phyloP scores from a whole-genome alignment of 2,329 filamentous ascomycete species.

The Sporothrix schenckii region DNA sequence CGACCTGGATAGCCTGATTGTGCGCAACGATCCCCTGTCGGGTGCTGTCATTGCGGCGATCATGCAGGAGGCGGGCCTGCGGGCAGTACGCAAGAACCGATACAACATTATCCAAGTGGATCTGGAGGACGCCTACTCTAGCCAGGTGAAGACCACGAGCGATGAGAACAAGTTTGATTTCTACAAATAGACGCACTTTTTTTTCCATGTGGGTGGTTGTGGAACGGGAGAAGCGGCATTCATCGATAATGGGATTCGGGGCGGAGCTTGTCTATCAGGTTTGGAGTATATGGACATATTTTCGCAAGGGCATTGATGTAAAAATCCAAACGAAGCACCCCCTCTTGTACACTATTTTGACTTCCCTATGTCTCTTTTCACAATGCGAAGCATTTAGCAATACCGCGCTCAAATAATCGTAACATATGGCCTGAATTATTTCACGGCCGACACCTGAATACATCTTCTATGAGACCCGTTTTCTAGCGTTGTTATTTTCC shows the following conservation, averaged over 20 bases:
- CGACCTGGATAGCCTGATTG: conserved; percentile 92
- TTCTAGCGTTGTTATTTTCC: no score
- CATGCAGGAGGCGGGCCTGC: conserved; percentile 96
- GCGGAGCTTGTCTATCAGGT: neutral
- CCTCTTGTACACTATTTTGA: conserved; percentile 29
- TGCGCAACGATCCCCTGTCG: conserved; percentile 91
- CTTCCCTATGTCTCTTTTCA: neutral
- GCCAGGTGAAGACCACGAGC: conserved; percentile 81
- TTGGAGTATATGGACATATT: conserved; percentile 9
- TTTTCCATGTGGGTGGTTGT: neutral
- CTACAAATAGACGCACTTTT: conserved; percentile 66
- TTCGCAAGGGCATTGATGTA: conserved; percentile 14
- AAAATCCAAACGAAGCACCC: conserved; percentile 10
- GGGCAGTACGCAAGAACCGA: conserved; percentile 93
- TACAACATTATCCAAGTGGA: conserved; percentile 99
- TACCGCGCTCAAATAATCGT: neutral
- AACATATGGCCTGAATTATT: neutral
- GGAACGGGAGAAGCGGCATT: neutral
- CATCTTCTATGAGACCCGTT: no score
- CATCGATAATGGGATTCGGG: conserved; percentile 15
- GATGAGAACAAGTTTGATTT: conserved; percentile 83
- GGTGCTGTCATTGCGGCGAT: conserved; percentile 97
- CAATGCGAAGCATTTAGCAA: conserved; percentile 2
- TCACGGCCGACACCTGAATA: no score
- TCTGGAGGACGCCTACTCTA: conserved; percentile 94